Conservation (phyloP, 139 green algal genomes). For the Pleodorina starrii region DNA sequence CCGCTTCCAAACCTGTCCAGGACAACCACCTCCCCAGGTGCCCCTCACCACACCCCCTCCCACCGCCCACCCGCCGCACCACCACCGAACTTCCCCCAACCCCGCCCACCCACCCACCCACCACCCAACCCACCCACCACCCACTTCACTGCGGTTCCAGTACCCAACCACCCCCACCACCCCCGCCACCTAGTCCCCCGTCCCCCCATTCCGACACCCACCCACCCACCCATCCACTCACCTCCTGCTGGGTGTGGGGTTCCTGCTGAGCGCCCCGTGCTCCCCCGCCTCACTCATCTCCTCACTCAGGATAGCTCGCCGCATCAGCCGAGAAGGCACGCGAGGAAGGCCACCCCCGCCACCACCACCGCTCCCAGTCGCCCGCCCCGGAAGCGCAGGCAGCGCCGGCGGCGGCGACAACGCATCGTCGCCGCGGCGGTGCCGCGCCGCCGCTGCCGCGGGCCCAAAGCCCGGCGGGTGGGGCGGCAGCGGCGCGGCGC, state of each 20-base stretch:
- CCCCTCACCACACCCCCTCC: too few species aligned
- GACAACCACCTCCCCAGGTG: too few species aligned
- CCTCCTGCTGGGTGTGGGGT: conserved; percentile 40
- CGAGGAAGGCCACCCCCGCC: conserved; percentile 14
- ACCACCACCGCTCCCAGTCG: background rate
- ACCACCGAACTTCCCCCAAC: too few species aligned
- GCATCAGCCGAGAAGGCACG: conserved; percentile 47
- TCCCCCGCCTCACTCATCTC: conserved; percentile 21
- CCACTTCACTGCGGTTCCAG: too few species aligned
- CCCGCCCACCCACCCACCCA: too few species aligned
- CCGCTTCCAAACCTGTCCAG: too few species aligned
- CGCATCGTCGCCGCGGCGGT: background rate
- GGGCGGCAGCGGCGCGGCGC: background rate
- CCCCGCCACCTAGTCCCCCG: too few species aligned
- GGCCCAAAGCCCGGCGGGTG: background rate
- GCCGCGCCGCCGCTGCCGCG: background rate
- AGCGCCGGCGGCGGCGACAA: background rate
- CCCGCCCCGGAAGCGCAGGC: background rate
- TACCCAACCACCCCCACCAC: too few species aligned
- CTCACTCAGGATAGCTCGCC: conserved; percentile 5
- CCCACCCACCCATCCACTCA: background rate
- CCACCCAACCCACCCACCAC: too few species aligned
- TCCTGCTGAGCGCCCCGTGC: background rate
- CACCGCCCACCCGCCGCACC: too few species aligned
- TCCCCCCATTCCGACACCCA: background rate